Percentiles rank a stretch among this genome's conserved stretches.
These are phyloP conservation scores for Paulownia fortunei DNA, from an alignment of 257 asterid species.

Conservation along the genomic window DNA sequence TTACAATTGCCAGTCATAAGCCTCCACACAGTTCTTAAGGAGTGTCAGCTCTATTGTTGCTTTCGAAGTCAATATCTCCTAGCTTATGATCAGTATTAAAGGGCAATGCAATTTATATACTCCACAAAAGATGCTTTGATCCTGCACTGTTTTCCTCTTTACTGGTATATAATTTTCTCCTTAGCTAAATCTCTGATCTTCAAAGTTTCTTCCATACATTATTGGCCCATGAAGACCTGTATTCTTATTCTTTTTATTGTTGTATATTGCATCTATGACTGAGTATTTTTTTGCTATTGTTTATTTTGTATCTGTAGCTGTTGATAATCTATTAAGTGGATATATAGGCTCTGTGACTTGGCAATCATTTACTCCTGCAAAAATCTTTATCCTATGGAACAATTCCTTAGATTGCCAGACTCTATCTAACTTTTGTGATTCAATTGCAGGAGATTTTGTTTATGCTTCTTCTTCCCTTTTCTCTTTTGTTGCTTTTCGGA, in stretches of 20 bases:
- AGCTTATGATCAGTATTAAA: not conserved
- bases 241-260: not conserved
- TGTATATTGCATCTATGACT: not conserved
- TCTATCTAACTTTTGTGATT: not conserved
- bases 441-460: slow-evolving; percentile 10
- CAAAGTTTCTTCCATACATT: not conserved
- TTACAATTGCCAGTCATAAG: not conserved
- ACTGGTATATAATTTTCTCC: not conserved
- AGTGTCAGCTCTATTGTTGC: not conserved
- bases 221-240: not conserved
- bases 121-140: not conserved
- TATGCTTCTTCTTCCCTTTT: slow-evolving; percentile 1
- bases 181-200: not conserved
- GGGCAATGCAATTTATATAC: not conserved
- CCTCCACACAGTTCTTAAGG: not conserved
- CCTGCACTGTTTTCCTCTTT: not conserved
- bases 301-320: not conserved
- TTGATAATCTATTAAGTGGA: not conserved
- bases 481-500: slow-evolving; percentile 5
- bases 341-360: not conserved
- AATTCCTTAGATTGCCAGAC: not conserved
- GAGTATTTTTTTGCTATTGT: not conserved
- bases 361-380: not conserved
- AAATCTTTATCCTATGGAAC: not conserved
- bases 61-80: not conserved